Evolutionary conservation across 2,329 filamentous ascomycete species (phyloP).

Genomic region (Fusarium sterilihyphosum): DNA sequence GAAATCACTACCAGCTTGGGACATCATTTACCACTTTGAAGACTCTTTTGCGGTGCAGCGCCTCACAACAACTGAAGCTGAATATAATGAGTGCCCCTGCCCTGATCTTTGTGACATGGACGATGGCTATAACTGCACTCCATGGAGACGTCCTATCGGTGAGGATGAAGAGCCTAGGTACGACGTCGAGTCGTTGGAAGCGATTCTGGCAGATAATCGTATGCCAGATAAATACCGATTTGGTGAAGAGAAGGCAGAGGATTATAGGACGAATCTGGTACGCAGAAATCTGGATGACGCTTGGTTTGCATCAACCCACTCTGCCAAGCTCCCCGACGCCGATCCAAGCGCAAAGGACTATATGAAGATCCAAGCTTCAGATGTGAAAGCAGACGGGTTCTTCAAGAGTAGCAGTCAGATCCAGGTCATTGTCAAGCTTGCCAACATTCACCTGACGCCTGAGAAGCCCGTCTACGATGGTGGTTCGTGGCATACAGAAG

Average conservation of each 20-base stretch:
- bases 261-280: not conserved
- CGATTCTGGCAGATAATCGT: not conserved
- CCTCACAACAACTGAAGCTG: not conserved
- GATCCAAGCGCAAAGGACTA: not conserved
- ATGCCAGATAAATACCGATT: not conserved
- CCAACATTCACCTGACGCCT: constrained; percentile 5
- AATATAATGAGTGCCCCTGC: not conserved
- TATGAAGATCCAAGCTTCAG: not conserved
- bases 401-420: not conserved
- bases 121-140: not conserved
- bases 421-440: constrained; percentile 5
- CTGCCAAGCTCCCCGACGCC: not conserved
- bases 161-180: not conserved
- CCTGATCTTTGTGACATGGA: not conserved
- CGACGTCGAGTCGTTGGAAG: not conserved
- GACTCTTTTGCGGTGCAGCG: not conserved
- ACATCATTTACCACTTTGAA: not conserved
- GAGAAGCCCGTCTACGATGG: not conserved
- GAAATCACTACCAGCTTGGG: not conserved
- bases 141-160: not conserved
- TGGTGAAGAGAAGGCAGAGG: not conserved
- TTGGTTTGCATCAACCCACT: not conserved
- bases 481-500: constrained; percentile 15
- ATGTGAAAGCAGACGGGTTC: not conserved
- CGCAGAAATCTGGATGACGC: not conserved